A percentile compares a stretch with the other conserved stretches of the same genome.
phyloP scores from a whole-genome alignment of 2,329 filamentous ascomycete genomes.

The Stachybotrys chlorohalonatus region DNA sequence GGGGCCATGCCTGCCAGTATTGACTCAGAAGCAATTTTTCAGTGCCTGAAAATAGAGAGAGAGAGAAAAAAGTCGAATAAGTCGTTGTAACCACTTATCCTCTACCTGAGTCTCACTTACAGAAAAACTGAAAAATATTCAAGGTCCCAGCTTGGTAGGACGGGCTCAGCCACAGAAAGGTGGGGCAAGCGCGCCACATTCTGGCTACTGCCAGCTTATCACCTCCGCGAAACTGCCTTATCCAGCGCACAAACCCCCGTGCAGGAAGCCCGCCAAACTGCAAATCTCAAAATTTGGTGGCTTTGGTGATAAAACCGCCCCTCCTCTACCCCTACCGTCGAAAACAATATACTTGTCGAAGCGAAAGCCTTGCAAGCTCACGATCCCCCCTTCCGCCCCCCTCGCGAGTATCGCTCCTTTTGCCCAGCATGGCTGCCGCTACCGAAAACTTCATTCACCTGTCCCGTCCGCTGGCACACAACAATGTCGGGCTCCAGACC shows the following conservation, averaged over 20 bases:
- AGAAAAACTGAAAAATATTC: slow-evolving; percentile 14
- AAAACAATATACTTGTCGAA: neutral
- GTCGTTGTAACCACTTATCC: neutral
- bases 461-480: slow-evolving; percentile 81
- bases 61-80: slow-evolving; percentile 1
- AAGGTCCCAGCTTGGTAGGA: slow-evolving; percentile 24
- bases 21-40: slow-evolving; percentile 4
- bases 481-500: slow-evolving; percentile 67
- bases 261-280: slow-evolving; percentile 26
- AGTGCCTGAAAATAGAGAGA: neutral
- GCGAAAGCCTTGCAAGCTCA: slow-evolving; percentile 6
- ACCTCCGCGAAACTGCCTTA: slow-evolving; percentile 21
- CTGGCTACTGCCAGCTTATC: slow-evolving; percentile 20
- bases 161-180: slow-evolving; percentile 2
- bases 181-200: slow-evolving; percentile 15
- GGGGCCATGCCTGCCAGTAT: slow-evolving; percentile 19
- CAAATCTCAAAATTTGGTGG: slow-evolving; percentile 33
- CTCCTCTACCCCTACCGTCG: neutral
- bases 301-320: slow-evolving; percentile 10
- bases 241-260: slow-evolving; percentile 39
- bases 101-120: neutral
- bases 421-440: slow-evolving; percentile 68
- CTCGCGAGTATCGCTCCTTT: slow-evolving; percentile 3
- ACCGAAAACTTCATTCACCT: slow-evolving; percentile 89
- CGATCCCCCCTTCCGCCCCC: slow-evolving; percentile 13